Conservation (phyloP, 768 basidiomycete genomes). For the Phaeotremella fagi region DNA sequence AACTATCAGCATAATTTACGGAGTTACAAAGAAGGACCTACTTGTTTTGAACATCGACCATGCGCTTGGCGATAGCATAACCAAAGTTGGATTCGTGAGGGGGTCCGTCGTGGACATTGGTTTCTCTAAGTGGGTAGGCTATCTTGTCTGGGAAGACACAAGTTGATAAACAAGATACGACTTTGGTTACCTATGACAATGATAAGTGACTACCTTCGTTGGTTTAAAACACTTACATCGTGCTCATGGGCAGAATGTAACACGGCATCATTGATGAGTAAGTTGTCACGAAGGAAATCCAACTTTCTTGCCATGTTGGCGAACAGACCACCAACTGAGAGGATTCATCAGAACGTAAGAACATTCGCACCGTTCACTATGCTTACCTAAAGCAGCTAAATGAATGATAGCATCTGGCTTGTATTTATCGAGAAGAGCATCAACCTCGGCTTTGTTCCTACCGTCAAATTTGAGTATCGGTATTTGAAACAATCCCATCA, state of each 20-base stretch:
- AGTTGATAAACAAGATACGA: slow-evolving; percentile 92
- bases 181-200: slow-evolving; percentile 56
- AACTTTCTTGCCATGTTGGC: slow-evolving; percentile 95
- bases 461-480: not conserved
- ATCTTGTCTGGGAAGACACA: slow-evolving; percentile 92
- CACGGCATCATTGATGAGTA: slow-evolving; percentile 92
- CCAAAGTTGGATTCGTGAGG: slow-evolving; percentile 95
- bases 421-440: slow-evolving; percentile 77
- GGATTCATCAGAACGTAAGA: not conserved
- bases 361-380: not conserved
- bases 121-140: slow-evolving; percentile 83
- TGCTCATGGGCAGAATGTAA: slow-evolving; percentile 67
- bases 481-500: not conserved
- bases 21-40: slow-evolving; percentile 47
- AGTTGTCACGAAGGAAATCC: slow-evolving; percentile 90
- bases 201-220: not conserved
- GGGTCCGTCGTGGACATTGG: slow-evolving; percentile 84
- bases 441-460: slow-evolving; percentile 48
- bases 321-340: slow-evolving; percentile 83
- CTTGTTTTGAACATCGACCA: slow-evolving; percentile 96
- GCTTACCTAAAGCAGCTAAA: slow-evolving; percentile 77
- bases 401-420: slow-evolving; percentile 96
- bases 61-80: slow-evolving; percentile 89
- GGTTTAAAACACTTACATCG: slow-evolving; percentile 40
- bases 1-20: not conserved